These are phyloP conservation scores for Alternaria brassicae DNA, from an alignment of 2,329 filamentous ascomycete species.

Conservation along the genomic window DNA sequence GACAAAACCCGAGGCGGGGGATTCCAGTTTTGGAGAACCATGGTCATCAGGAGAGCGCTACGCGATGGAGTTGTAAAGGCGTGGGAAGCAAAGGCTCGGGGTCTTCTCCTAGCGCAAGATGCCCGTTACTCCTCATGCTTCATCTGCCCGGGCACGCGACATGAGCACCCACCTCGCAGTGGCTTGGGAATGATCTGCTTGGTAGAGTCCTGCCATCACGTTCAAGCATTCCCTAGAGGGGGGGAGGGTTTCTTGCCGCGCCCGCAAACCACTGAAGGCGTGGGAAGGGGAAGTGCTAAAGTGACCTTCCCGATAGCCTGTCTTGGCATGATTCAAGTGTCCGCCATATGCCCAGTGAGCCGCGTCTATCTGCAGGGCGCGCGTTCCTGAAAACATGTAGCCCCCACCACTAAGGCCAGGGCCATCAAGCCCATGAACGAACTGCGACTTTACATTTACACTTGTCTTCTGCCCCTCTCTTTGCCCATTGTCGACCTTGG, in stretches of 20 bases:
- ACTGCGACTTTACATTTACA: constrained; percentile 10
- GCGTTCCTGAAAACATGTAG: constrained; percentile 26
- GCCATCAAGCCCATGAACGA: constrained; percentile 13
- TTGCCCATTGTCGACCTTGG: not conserved
- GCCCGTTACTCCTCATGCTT: constrained; percentile 2
- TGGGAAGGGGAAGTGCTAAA: constrained; percentile 9
- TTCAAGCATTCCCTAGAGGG: constrained; percentile 9
- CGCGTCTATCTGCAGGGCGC: constrained; percentile 19
- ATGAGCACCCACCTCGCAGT: not conserved
- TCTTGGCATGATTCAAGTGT: constrained; percentile 10
- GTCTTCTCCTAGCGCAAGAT: constrained; percentile 1
- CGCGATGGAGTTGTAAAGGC: not conserved
- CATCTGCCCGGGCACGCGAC: constrained; percentile 16
- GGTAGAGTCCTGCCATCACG: constrained; percentile 1
- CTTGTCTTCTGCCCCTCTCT: constrained; percentile 1
- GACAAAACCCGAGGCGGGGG: not conserved
- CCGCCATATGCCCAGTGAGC: constrained; percentile 16
- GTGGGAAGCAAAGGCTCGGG: not conserved
- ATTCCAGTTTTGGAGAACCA: constrained; percentile 3
- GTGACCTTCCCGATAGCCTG: constrained; percentile 14
- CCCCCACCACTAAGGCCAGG: constrained; percentile 14
- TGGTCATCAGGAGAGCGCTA: not conserved
- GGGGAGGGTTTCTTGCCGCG: not conserved
- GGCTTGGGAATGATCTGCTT: not conserved
- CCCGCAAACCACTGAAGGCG: constrained; percentile 10